These are phyloP conservation scores for Mycena haematopus DNA, from an alignment of 768 basidiomycete species.

Conservation along the genomic window DNA sequence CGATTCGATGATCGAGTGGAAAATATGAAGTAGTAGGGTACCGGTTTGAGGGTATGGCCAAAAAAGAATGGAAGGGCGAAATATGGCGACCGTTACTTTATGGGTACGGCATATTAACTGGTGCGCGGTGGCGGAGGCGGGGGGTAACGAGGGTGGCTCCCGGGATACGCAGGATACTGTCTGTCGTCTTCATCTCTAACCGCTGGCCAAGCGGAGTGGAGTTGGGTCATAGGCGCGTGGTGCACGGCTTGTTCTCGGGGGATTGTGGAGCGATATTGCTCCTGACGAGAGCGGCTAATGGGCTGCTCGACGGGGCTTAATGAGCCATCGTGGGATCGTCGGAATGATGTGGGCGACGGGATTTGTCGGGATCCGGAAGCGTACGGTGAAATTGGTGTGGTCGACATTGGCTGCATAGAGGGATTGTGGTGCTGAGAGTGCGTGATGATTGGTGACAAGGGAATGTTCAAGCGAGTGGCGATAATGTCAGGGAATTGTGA, in stretches of 20 bases:
- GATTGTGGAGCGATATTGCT: conserved; percentile 15
- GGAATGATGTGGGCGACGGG: conserved; percentile 10
- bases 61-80: not conserved
- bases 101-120: conserved; percentile 5
- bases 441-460: conserved; percentile 19
- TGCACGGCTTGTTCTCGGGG: not conserved
- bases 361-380: conserved; percentile 20
- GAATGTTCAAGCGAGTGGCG: conserved; percentile 30
- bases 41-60: not conserved
- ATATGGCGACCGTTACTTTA: not conserved
- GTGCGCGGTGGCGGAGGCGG: conserved; percentile 7
- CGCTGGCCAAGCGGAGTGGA: conserved; percentile 10
- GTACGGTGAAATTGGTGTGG: conserved; percentile 15
- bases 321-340: conserved; percentile 16
- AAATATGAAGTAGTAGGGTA: conserved; percentile 5
- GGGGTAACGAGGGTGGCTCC: conserved; percentile 12
- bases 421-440: conserved; percentile 19
- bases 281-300: conserved; percentile 22
- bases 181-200: not conserved
- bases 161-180: conserved; percentile 1
- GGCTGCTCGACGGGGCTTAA: conserved; percentile 25
- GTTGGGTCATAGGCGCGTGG: not conserved
- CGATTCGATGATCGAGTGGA: not conserved
- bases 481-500: conserved; percentile 57
- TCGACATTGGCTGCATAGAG: conserved; percentile 13